These are phyloP conservation scores for Diaporthe vaccinii DNA, from an alignment of 2,329 filamentous ascomycete genomes.

Conservation along the genomic window DNA sequence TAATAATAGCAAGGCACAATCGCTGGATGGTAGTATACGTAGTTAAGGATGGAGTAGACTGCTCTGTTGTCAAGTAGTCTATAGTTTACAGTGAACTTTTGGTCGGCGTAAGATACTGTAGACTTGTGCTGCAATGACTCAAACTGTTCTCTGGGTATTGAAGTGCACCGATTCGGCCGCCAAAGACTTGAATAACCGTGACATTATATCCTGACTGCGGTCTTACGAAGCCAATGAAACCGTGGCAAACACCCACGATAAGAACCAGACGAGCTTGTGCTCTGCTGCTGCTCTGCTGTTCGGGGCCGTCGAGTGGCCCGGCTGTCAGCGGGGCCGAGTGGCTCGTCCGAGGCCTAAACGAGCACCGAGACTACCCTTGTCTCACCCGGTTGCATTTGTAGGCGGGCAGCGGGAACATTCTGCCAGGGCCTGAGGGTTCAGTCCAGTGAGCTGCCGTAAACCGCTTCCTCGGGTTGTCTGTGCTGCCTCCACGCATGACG, in stretches of 20 bases:
- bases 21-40: background rate
- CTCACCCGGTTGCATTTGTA: constrained; percentile 10
- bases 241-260: background rate
- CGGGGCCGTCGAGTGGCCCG: constrained; percentile 24
- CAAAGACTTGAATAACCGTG: background rate
- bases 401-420: background rate
- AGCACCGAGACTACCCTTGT: constrained; percentile 18
- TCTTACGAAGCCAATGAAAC: background rate
- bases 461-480: constrained; percentile 1
- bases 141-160: background rate
- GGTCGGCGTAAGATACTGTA: background rate
- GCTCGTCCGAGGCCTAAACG: constrained; percentile 8
- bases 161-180: background rate
- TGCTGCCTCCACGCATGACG: constrained; percentile 30
- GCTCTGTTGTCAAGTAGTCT: background rate
- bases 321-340: constrained; percentile 23
- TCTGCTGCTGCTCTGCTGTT: background rate
- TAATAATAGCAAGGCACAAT: background rate
- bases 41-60: background rate
- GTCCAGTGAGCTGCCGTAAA: background rate
- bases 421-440: constrained; percentile 1
- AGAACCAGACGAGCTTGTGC: background rate
- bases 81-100: background rate
- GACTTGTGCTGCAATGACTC: background rate
- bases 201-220: background rate